Evolutionary conservation across 2,329 filamentous ascomycete species (phyloP).

Genomic region (Penicillium sp.): DNA sequence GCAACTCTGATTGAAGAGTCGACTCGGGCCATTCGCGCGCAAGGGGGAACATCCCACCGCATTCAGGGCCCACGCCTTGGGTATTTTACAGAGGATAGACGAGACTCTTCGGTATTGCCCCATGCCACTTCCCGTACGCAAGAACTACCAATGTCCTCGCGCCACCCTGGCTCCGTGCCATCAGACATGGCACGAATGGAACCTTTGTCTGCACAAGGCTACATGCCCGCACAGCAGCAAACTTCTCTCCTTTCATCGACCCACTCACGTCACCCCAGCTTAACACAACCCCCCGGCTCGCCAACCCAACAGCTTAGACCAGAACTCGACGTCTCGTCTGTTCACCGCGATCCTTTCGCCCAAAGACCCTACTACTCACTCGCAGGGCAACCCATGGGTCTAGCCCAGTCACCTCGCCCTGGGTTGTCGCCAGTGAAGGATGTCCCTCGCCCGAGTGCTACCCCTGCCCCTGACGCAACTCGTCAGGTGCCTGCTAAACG

Average conservation of each 20-base stretch:
- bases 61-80: slow-evolving; percentile 44
- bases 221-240: slow-evolving; percentile 30
- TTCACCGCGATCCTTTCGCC: slow-evolving; percentile 36
- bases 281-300: slow-evolving; percentile 36
- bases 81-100: slow-evolving; percentile 45
- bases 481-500: slow-evolving; percentile 47
- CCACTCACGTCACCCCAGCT: slow-evolving; percentile 39
- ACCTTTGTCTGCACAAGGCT: slow-evolving; percentile 30
- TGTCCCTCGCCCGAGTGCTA: slow-evolving; percentile 32
- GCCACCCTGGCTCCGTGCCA: slow-evolving; percentile 26
- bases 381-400: slow-evolving; percentile 24
- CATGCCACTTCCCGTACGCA: slow-evolving; percentile 27
- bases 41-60: slow-evolving; percentile 32
- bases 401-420: slow-evolving; percentile 29
- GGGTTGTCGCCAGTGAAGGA: slow-evolving; percentile 40
- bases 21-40: slow-evolving; percentile 31
- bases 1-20: slow-evolving; percentile 35
- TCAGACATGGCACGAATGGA: slow-evolving; percentile 38
- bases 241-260: slow-evolving; percentile 26
- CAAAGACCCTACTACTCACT: slow-evolving; percentile 36
- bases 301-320: slow-evolving; percentile 32
- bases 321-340: slow-evolving; percentile 35
- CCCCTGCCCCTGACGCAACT: slow-evolving; percentile 34
- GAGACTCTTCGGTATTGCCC: slow-evolving; percentile 30
- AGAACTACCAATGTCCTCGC: slow-evolving; percentile 32